phyloP scores from a whole-genome alignment of 179 eudicot genomes.

The Beta corolliflora region DNA sequence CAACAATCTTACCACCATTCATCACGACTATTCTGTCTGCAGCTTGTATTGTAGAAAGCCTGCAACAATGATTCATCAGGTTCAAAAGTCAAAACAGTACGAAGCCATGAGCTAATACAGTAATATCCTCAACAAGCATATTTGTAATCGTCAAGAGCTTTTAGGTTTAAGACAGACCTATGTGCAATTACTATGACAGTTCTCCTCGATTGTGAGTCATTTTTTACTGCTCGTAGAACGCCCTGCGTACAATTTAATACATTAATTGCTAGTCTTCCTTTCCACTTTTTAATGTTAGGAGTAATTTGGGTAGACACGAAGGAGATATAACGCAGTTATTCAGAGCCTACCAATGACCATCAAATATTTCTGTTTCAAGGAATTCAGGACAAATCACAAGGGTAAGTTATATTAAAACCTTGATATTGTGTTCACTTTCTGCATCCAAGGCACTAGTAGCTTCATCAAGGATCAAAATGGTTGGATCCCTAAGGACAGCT shows the following conservation, averaged over 20 bases:
- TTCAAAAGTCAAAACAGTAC: conserved; percentile 2
- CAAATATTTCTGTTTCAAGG: neutral
- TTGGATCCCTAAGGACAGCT: conserved; percentile 88
- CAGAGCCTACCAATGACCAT: neutral
- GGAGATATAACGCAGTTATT: too few species aligned
- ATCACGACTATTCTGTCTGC: conserved; percentile 94
- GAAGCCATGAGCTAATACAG: neutral
- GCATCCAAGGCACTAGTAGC: conserved; percentile 99
- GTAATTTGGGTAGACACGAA: too few species aligned
- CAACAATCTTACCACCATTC: conserved; percentile 82
- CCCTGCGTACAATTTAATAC: conserved; percentile 51
- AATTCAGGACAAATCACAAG: neutral
- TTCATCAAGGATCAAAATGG: conserved; percentile 92
- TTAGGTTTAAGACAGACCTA: conserved; percentile 49
- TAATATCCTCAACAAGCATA: neutral
- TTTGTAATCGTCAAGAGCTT: neutral
- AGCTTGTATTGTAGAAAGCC: conserved; percentile 95
- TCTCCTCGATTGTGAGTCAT: conserved; percentile 63
- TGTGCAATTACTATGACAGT: conserved; percentile 91
- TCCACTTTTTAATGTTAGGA: neutral
- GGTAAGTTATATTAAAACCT: conserved; percentile 47
- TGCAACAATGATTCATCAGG: conserved; percentile 34
- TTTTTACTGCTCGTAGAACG: conserved; percentile 72
- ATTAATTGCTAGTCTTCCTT: conserved; percentile 8
- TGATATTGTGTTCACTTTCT: conserved; percentile 94